Conservation (phyloP, 345 rosid species). For the Eucalyptus pauciflora region DNA sequence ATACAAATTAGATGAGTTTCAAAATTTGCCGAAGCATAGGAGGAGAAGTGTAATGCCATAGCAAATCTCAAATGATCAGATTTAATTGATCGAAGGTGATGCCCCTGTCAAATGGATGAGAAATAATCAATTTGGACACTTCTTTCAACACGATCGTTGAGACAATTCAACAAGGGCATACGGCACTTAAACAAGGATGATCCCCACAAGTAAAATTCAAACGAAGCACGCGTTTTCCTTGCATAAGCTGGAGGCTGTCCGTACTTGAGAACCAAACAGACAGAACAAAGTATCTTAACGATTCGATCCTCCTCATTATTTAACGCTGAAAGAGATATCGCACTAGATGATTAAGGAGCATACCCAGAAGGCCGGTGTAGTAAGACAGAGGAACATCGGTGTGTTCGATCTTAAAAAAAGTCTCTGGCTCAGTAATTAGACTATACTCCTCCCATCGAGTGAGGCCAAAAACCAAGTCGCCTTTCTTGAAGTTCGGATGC, state of each 20-base stretch:
- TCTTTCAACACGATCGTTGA: no score
- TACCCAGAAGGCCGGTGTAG: conserved; percentile 10
- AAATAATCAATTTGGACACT: no score
- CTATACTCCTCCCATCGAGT: conserved; percentile 13
- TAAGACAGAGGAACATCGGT: conserved; percentile 12
- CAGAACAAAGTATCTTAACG: neutral
- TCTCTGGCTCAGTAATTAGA: neutral
- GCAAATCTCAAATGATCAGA: neutral
- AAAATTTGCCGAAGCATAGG: neutral
- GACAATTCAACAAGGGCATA: no score
- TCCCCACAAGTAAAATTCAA: neutral
- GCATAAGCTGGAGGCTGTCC: neutral
- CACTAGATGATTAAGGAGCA: neutral
- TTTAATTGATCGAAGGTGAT: no score
- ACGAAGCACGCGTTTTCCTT: neutral
- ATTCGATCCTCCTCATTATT: neutral
- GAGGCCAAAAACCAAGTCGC: conserved; percentile 3
- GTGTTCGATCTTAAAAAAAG: neutral
- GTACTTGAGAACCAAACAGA: neutral
- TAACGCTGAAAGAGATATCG: neutral
- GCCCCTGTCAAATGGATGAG: no score
- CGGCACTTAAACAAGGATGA: no score
- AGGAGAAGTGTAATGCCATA: no score
- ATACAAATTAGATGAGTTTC: neutral
- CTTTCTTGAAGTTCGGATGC: neutral